Evolutionary conservation across 257 asterid genomes (phyloP), one percentile per base, ranked within the genome.

Genomic region (Galeopsis tetrahit): DNA sequence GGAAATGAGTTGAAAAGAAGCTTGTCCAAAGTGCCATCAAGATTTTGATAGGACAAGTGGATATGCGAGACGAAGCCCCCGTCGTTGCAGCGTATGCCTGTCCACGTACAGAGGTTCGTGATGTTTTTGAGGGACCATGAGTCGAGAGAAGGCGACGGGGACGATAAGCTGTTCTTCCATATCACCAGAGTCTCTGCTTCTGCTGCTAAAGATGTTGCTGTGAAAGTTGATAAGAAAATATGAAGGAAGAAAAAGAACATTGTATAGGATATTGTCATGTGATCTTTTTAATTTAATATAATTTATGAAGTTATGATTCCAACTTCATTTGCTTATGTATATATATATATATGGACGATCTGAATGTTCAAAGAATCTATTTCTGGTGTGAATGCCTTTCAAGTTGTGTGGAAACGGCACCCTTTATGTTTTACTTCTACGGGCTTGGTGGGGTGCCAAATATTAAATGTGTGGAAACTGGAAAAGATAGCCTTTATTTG

Each of bases 131-230:
- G 78, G 33, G 96, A 85, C 97, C 97, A 89, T 42, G 91, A 85
- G 59, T 33, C 5, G 53, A 91, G 60, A 9, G 33, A 53, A 17
- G 33, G 5, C 60, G 84, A 51, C 14, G 76, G 60, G 2, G 83
- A 62, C 6, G 83, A 28, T 51, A 84, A 55, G 75, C 77, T 84
- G 78, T 62, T 77, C 69, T 85, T 89, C 97, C 97, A 91, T 69
- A 55, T 79, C n/a, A 87, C 42, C 15, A 91, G 87, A 63, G 96
- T 85, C 56, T 74, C 84, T 77, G 93, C 95, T 81, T 86, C 91
- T 35, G 86, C 76, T 46, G 88, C 75, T 44, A 92, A 85, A 15
- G 61, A 55, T 2, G 90, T 73, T 70, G 64, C 21, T 13, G 55
- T 13, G 2, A 58, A 10, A 43, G 86, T 87, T 71, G 77, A 61